A percentile compares a stretch with the other conserved stretches of the same genome.
These are phyloP conservation scores for Trypanosoma boissoni DNA, from an alignment of 208 protist genomes.

Conservation along the genomic window DNA sequence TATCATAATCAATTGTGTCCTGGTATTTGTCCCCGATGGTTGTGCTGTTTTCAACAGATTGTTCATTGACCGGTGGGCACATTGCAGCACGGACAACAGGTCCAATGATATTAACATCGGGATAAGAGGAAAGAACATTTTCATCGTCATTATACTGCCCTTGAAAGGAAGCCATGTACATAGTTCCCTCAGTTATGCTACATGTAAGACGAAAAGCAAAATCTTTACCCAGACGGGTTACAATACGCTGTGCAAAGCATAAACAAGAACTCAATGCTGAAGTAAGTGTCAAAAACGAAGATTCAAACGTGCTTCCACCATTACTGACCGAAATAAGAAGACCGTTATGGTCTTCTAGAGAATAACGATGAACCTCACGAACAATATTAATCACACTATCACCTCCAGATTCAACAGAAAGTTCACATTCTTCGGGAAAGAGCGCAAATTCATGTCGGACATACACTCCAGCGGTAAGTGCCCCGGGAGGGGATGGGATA, in stretches of 20 bases:
- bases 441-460: conserved; percentile 68
- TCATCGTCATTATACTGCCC: conserved; percentile 84
- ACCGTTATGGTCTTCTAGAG: conserved; percentile 78
- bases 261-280: conserved; percentile 73
- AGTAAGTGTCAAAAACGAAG: conserved; percentile 68
- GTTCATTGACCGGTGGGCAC: conserved; percentile 34
- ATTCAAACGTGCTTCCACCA: conserved; percentile 72
- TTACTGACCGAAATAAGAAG: conserved; percentile 59
- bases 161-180: conserved; percentile 75
- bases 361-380: conserved; percentile 84
- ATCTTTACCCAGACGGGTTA: conserved; percentile 61
- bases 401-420: conserved; percentile 21
- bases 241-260: conserved; percentile 79
- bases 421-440: conserved; percentile 37
- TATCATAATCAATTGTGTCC: no score
- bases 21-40: background rate
- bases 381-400: conserved; percentile 50
- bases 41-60: background rate
- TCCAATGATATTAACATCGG: conserved; percentile 67
- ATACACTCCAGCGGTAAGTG: conserved; percentile 55
- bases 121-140: conserved; percentile 76
- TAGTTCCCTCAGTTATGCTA: conserved; percentile 60
- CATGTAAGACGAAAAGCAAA: conserved; percentile 52
- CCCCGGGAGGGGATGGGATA: conserved; percentile 57
- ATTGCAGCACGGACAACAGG: conserved; percentile 63